Evolutionary conservation across 2,329 filamentous ascomycete species (phyloP).

Genomic region (Penicillium sumatraense): DNA sequence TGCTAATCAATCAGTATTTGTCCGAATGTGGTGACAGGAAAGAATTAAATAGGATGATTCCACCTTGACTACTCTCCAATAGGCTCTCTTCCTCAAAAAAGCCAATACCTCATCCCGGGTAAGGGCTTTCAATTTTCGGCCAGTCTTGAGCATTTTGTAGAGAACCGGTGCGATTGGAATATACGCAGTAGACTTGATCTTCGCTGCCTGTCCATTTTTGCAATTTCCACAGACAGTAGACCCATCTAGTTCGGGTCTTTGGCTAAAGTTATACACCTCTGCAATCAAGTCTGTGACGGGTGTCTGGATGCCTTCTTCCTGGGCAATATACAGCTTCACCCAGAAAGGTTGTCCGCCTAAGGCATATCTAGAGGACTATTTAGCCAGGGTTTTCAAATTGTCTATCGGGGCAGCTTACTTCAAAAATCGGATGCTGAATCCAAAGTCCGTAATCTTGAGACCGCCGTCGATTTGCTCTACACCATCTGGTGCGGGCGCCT

Average conservation of each 20-base stretch:
- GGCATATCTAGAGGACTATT: slow-evolving; percentile 5
- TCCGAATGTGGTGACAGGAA: neutral
- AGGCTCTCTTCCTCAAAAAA: slow-evolving; percentile 5
- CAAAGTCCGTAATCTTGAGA: slow-evolving; percentile 8
- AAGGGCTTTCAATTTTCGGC: slow-evolving; percentile 8
- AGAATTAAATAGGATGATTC: neutral
- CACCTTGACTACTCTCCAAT: slow-evolving; percentile 14
- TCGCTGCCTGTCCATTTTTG: neutral
- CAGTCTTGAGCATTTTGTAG: slow-evolving; percentile 6
- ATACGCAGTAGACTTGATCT: slow-evolving; percentile 10
- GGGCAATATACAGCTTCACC: slow-evolving; percentile 13
- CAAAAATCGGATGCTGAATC: slow-evolving; percentile 15
- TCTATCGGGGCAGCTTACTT: neutral
- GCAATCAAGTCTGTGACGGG: slow-evolving; percentile 10
- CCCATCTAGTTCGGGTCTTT: slow-evolving; percentile 11
- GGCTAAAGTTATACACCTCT: slow-evolving; percentile 18
- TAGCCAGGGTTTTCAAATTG: neutral
- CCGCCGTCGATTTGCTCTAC: slow-evolving; percentile 12
- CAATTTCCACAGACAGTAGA: slow-evolving; percentile 9
- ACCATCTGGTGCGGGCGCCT: slow-evolving; percentile 5
- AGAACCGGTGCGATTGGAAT: slow-evolving; percentile 12
- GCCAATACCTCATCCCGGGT: slow-evolving; percentile 9
- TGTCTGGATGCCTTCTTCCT: slow-evolving; percentile 10
- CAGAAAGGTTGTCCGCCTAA: slow-evolving; percentile 16
- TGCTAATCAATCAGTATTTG: neutral